Percentiles rank a stretch among this genome's conserved stretches.
These are phyloP conservation scores for Cytospora paraplurivora DNA, from an alignment of 2,329 filamentous ascomycete genomes.

Conservation along the genomic window DNA sequence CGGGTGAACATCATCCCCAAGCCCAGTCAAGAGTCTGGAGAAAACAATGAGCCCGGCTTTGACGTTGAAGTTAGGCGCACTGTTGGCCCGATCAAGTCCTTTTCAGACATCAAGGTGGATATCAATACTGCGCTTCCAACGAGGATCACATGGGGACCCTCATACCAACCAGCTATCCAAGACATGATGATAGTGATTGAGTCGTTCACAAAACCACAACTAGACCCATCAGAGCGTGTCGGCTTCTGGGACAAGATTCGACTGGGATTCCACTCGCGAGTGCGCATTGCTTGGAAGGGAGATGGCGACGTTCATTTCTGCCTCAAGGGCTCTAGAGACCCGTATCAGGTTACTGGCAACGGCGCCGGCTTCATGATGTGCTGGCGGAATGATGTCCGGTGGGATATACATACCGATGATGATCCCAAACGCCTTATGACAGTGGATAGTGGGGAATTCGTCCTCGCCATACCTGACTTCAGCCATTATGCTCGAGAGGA, in stretches of 20 bases:
- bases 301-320: constrained; percentile 94
- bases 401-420: constrained; percentile 80
- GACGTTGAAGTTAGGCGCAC: constrained; percentile 86
- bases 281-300: constrained; percentile 88
- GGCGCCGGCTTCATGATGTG: constrained; percentile 98
- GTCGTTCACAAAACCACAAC: constrained; percentile 92
- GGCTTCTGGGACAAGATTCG: constrained; percentile 99
- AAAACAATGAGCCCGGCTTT: constrained; percentile 66
- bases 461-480: constrained; percentile 92
- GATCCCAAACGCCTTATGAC: constrained; percentile 94
- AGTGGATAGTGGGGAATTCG: constrained; percentile 92
- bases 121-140: constrained; percentile 94
- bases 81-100: constrained; percentile 93
- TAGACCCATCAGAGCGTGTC: constrained; percentile 89
- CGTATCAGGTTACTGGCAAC: constrained; percentile 88
- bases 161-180: constrained; percentile 95
- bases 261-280: constrained; percentile 87
- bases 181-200: constrained; percentile 99
- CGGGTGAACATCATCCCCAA: constrained; percentile 83
- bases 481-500: constrained; percentile 80
- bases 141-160: constrained; percentile 94
- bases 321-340: constrained; percentile 88
- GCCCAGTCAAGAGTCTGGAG: constrained; percentile 56
- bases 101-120: constrained; percentile 87
- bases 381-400: constrained; percentile 91